A percentile compares a stretch with the other conserved stretches of the same genome.
Conservation (phyloP, 495 filamentous ascomycete genomes). For the Melanomma pulvis-pyrius region DNA sequence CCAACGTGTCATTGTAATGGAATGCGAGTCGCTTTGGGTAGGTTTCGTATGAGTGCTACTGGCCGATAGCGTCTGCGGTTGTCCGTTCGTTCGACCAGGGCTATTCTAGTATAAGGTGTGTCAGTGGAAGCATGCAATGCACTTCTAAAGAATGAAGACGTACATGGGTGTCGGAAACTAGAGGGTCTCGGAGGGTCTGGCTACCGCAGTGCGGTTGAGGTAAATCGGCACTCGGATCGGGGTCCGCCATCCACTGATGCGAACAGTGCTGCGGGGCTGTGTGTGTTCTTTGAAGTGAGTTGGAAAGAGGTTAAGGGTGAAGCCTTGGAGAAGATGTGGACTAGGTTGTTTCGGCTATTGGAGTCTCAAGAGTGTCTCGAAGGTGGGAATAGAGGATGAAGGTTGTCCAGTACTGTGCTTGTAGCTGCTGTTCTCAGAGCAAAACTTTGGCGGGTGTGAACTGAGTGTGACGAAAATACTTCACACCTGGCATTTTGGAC, state of each 20-base stretch:
- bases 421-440: too few relatives aligned
- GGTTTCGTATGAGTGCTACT: not conserved
- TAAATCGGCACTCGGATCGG: not conserved
- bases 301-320: not conserved
- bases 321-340: not conserved
- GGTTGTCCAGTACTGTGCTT: too few relatives aligned
- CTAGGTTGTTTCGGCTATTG: not conserved
- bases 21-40: not conserved
- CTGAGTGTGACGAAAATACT: too few relatives aligned
- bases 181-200: not conserved
- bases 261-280: not conserved
- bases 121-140: not conserved
- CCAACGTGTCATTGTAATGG: constrained; percentile 1
- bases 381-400: too few relatives aligned
- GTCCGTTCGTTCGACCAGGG: not conserved
- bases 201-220: constrained; percentile 21
- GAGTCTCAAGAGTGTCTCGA: too few relatives aligned
- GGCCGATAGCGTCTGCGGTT: not conserved
- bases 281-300: not conserved
- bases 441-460: too few relatives aligned
- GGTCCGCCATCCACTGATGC: constrained; percentile 1
- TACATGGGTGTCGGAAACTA: constrained; percentile 7
- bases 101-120: not conserved
- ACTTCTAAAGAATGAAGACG: not conserved
- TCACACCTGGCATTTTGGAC: too few relatives aligned